Percentiles rank a stretch among this genome's conserved stretches.
Conservation (phyloP, 2,329 filamentous ascomycete species). For the Aspergillus tanneri region DNA sequence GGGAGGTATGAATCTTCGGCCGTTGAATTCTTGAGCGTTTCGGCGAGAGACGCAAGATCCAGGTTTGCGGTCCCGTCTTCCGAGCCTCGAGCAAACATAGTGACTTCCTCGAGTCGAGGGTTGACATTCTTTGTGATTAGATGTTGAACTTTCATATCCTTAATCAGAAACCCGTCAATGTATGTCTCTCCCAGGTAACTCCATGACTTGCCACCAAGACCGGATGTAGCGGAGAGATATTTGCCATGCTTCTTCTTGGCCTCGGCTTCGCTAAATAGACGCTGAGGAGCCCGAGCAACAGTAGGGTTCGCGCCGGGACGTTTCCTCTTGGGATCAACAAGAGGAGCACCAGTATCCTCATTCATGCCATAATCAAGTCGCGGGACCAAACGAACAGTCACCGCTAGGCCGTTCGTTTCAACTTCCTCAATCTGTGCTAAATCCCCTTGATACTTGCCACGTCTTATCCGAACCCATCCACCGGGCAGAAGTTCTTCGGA, state of each 20-base stretch:
- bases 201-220: slow-evolving; percentile 67
- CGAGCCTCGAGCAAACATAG: slow-evolving; percentile 82
- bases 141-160: slow-evolving; percentile 86
- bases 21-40: slow-evolving; percentile 81
- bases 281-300: slow-evolving; percentile 73
- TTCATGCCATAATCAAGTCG: slow-evolving; percentile 87
- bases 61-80: slow-evolving; percentile 93
- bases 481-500: slow-evolving; percentile 80
- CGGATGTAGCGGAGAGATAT: slow-evolving; percentile 55
- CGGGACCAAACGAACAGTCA: slow-evolving; percentile 82
- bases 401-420: slow-evolving; percentile 87
- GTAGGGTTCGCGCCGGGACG: slow-evolving; percentile 57
- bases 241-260: slow-evolving; percentile 82
- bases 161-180: slow-evolving; percentile 87
- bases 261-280: slow-evolving; percentile 89
- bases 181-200: slow-evolving; percentile 87
- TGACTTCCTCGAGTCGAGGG: slow-evolving; percentile 90
- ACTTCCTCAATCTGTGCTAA: slow-evolving; percentile 90
- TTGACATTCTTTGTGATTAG: slow-evolving; percentile 87
- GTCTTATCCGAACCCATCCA: slow-evolving; percentile 85
- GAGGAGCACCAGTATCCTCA: slow-evolving; percentile 65
- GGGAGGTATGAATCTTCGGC: slow-evolving; percentile 81
- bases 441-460: slow-evolving; percentile 81
- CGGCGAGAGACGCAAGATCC: slow-evolving; percentile 85
- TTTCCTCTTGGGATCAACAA: slow-evolving; percentile 73